These are phyloP conservation scores for Nannochloropsis limnetica DNA, from an alignment of 352 stramenopile genomes.

Conservation along the genomic window DNA sequence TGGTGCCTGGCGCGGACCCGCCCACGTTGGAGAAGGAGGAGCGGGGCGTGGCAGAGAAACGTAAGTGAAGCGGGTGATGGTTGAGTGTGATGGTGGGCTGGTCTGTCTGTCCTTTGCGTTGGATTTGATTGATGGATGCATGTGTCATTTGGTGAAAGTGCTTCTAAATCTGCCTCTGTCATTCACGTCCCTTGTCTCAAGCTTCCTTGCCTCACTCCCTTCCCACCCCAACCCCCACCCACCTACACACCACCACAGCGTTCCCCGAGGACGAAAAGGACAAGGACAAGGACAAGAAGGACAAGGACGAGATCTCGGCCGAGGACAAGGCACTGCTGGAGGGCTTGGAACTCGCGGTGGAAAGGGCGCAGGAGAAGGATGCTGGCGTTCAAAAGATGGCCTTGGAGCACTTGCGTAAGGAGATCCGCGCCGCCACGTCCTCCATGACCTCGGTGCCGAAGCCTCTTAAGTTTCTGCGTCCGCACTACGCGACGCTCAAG, in stretches of 20 bases:
- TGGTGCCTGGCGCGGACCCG: constrained; percentile 20
- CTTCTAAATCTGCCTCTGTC: neutral
- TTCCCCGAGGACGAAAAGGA: constrained; percentile 42
- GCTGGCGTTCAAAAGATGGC: constrained; percentile 57
- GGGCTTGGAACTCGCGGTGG: constrained; percentile 75
- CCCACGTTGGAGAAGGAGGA: constrained; percentile 28
- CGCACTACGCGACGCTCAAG: constrained; percentile 87
- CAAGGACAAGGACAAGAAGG: constrained; percentile 44
- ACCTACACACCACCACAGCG: neutral
- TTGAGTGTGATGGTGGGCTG: neutral
- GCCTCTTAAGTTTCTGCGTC: constrained; percentile 96
- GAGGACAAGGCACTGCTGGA: constrained; percentile 84
- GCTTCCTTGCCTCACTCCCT: neutral
- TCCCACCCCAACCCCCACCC: neutral
- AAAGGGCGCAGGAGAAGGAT: constrained; percentile 62
- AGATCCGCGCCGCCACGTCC: constrained; percentile 89
- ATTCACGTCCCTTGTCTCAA: neutral
- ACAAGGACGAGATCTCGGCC: constrained; percentile 59
- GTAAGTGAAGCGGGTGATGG: no score
- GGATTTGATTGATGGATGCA: neutral
- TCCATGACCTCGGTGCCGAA: constrained; percentile 99
- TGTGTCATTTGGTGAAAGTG: neutral
- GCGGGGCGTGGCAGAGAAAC: neutral
- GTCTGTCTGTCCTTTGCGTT: neutral
- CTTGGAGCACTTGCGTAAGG: constrained; percentile 86